Evolutionary conservation across 352 stramenopile species (phyloP).

Genomic region (Phytophthora citrophthora): DNA sequence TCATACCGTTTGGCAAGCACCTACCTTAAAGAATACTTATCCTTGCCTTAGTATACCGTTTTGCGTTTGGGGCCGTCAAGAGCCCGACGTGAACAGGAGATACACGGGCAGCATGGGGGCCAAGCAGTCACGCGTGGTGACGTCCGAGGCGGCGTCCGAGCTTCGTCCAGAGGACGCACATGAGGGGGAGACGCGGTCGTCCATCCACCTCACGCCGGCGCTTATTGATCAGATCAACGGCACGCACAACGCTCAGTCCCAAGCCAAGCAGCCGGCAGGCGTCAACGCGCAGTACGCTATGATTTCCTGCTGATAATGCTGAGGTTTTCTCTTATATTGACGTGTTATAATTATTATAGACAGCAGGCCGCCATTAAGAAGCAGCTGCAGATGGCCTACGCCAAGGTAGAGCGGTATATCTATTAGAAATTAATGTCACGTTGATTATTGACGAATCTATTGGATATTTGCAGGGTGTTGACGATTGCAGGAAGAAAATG

Average conservation of each 20-base stretch:
- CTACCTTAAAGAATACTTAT: constrained; percentile 7
- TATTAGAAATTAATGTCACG: not conserved
- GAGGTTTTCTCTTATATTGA: constrained; percentile 8
- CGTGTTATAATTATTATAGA: constrained; percentile 27
- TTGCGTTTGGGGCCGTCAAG: constrained; percentile 10
- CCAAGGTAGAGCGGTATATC: constrained; percentile 49
- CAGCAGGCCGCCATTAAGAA: constrained; percentile 73
- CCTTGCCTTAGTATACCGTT: not conserved
- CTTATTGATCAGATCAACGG: constrained; percentile 78
- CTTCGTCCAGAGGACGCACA: constrained; percentile 48
- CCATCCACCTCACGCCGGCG: constrained; percentile 72
- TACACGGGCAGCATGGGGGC: constrained; percentile 59
- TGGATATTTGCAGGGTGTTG: constrained; percentile 48
- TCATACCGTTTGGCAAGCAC: constrained; percentile 5
- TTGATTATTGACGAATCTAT: constrained; percentile 7
- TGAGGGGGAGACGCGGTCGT: constrained; percentile 54
- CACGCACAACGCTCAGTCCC: constrained; percentile 26
- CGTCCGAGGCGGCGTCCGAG: constrained; percentile 62
- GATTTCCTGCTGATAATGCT: not conserved
- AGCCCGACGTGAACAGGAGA: constrained; percentile 46
- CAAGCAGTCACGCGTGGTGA: constrained; percentile 80
- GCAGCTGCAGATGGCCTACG: constrained; percentile 78
- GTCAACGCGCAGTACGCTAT: constrained; percentile 55
- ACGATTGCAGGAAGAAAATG: constrained; percentile 72
- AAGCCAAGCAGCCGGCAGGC: constrained; percentile 16